A percentile compares a stretch with the other conserved stretches of the same genome.
Evolutionary conservation across 2,329 filamentous ascomycete genomes (phyloP).

Genomic region (Alternaria sp.): DNA sequence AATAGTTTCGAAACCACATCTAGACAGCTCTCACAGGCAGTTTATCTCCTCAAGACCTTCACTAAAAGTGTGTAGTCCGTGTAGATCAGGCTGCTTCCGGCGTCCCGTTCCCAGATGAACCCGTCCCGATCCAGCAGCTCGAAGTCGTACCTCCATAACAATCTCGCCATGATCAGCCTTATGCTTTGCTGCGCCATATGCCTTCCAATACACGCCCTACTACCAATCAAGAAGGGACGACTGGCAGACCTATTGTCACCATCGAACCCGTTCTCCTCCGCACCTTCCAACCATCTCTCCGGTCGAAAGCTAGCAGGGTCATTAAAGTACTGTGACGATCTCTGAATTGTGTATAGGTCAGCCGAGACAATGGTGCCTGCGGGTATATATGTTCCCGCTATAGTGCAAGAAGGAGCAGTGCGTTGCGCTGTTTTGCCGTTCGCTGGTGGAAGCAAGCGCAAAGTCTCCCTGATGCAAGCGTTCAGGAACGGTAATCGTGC

Average conservation of each 20-base stretch:
- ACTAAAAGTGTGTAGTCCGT: slow-evolving; percentile 3
- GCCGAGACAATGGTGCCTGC: slow-evolving; percentile 5
- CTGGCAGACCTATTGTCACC: slow-evolving; percentile 3
- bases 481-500: slow-evolving; percentile 1
- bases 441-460: slow-evolving; percentile 6
- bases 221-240: slow-evolving; percentile 5
- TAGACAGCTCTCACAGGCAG: background rate
- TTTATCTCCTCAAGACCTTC: background rate
- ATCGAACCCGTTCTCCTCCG: slow-evolving; percentile 2
- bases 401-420: slow-evolving; percentile 1
- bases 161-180: slow-evolving; percentile 1
- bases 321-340: background rate
- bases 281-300: slow-evolving; percentile 5
- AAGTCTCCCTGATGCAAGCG: slow-evolving; percentile 7
- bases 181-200: slow-evolving; percentile 9
- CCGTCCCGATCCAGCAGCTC: slow-evolving; percentile 2
- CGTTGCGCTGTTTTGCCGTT: slow-evolving; percentile 6
- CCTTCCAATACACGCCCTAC: background rate
- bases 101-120: slow-evolving; percentile 3
- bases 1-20: background rate
- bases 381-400: slow-evolving; percentile 3
- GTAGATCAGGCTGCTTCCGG: slow-evolving; percentile 5
- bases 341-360: slow-evolving; percentile 1
- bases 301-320: slow-evolving; percentile 1
- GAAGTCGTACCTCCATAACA: slow-evolving; percentile 2